These are phyloP conservation scores for Aotearoamyces nothofagi DNA, from an alignment of 2,329 filamentous ascomycete genomes.

Conservation along the genomic window DNA sequence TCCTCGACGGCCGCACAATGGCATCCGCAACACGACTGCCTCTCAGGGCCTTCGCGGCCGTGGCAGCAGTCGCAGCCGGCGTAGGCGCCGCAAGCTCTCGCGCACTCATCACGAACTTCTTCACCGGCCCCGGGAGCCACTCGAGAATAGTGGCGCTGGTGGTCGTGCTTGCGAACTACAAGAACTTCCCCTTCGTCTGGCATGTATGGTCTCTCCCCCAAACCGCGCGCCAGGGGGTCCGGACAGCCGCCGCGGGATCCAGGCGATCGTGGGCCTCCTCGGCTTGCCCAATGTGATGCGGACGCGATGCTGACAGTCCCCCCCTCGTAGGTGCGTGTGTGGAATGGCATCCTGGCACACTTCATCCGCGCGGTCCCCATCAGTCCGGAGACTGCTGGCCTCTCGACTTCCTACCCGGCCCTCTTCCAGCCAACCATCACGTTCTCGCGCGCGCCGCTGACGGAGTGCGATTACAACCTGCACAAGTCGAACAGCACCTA, in stretches of 20 bases:
- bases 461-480: constrained; percentile 55
- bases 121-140: constrained; percentile 18
- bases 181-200: constrained; percentile 40
- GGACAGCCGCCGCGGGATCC: too few relatives aligned
- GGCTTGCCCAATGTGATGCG: too few relatives aligned
- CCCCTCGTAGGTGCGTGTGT: constrained; percentile 23
- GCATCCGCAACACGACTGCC: constrained; percentile 17
- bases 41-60: constrained; percentile 14
- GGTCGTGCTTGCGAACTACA: constrained; percentile 33
- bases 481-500: constrained; percentile 58
- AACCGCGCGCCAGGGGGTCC: too few relatives aligned
- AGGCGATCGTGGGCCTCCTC: too few relatives aligned
- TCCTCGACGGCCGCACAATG: too few relatives aligned
- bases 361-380: constrained; percentile 20
- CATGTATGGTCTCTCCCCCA: too few relatives aligned
- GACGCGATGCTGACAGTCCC: too few relatives aligned
- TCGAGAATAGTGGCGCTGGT: constrained; percentile 18
- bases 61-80: constrained; percentile 9
- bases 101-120: constrained; percentile 8
- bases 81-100: constrained; percentile 12
- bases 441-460: constrained; percentile 35
- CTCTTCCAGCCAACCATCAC: constrained; percentile 47
- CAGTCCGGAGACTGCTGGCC: constrained; percentile 14
- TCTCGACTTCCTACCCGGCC: constrained; percentile 6
- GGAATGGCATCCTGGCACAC: constrained; percentile 26